phyloP scores from a whole-genome alignment of 192 early-diverging fungal species.

The Lobosporangium transversale region DNA sequence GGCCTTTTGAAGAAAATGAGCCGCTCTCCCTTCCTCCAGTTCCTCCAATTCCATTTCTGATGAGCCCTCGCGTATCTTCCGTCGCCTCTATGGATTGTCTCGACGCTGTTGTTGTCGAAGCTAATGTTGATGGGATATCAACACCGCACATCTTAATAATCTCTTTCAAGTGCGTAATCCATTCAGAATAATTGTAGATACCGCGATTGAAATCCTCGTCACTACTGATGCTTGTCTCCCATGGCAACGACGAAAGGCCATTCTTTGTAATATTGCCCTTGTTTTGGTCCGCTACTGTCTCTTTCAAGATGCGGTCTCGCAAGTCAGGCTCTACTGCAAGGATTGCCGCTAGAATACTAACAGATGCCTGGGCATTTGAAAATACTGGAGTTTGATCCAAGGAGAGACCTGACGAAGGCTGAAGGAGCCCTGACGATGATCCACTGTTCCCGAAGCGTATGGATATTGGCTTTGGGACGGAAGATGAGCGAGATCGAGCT shows the following conservation, averaged over 20 bases:
- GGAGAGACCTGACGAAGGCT: constrained; percentile 4
- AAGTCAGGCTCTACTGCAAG: constrained; percentile 28
- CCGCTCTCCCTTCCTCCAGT: not conserved
- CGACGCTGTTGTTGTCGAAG: not conserved
- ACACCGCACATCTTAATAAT: constrained; percentile 42
- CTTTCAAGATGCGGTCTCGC: constrained; percentile 21
- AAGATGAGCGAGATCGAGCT: constrained; percentile 31
- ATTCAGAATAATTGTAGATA: constrained; percentile 18
- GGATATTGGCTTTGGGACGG: constrained; percentile 34
- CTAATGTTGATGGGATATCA: not conserved
- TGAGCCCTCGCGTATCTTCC: not conserved
- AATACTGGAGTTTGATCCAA: constrained; percentile 39
- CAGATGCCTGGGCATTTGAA: constrained; percentile 26
- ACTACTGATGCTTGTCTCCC: not conserved
- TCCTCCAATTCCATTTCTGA: not conserved
- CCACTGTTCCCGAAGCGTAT: not conserved
- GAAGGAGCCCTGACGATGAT: too few species aligned
- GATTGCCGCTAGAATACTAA: constrained; percentile 24
- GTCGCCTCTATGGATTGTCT: not conserved
- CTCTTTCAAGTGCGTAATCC: constrained; percentile 41
- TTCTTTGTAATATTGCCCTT: not conserved
- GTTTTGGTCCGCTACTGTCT: constrained; percentile 23
- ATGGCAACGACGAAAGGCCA: not conserved
- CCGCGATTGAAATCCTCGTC: not conserved
- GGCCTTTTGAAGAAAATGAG: not conserved